Base-by-base conservation (phyloP, 1,139 yeast genomes). In the Geotrichum reessii region DNA sequence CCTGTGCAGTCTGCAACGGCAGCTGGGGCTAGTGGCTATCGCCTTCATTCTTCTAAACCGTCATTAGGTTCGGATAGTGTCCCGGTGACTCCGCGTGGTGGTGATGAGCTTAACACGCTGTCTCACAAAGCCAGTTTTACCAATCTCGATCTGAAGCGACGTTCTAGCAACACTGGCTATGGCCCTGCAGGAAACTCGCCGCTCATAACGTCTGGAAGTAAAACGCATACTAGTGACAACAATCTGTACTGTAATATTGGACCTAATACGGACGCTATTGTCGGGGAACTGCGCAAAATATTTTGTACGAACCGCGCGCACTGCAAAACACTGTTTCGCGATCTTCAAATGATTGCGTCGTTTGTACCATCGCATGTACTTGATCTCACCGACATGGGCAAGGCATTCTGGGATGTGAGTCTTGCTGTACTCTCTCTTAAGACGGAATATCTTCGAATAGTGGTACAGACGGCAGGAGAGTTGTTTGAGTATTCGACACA, bases 341-440 rank as follows among this genome's bases (percentile, higher is more conserved):
- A 73, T 55, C 62, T 73, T 44, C 76, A 73, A 58, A 63, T 70
- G 33, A 69, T 73, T 52, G 70, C 75, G 1, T 67, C 75, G n/a
- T 69, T 73, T 61, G 73, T 72, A 6, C 73, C 74, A 1, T 65
- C 73, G 3, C 61, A 61, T 12, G 65, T 67, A 28, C 64, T 73
- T 44, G 75, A 72, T 51, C 55, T 66, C 61, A 70, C 71, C 3
- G 73, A 70, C 50, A 63, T 65, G 49, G 74, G 74, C 46, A 70
- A 70, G 58, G 72, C 74, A 14, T 73, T 73, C 56, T 72, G 74
- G 71, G 76, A 73, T 53, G 75, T 73, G 42, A 68, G 73, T 47
- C 65, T 71, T 50, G 76, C 75, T 1, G 75, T 75, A 0, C 60
- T 67, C 53, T 68, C 73, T 14, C 64, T 73, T 49, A 67, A 73